These are phyloP conservation scores for Beauveria pseudobassiana DNA, from an alignment of 2,329 filamentous ascomycete genomes.

Conservation along the genomic window DNA sequence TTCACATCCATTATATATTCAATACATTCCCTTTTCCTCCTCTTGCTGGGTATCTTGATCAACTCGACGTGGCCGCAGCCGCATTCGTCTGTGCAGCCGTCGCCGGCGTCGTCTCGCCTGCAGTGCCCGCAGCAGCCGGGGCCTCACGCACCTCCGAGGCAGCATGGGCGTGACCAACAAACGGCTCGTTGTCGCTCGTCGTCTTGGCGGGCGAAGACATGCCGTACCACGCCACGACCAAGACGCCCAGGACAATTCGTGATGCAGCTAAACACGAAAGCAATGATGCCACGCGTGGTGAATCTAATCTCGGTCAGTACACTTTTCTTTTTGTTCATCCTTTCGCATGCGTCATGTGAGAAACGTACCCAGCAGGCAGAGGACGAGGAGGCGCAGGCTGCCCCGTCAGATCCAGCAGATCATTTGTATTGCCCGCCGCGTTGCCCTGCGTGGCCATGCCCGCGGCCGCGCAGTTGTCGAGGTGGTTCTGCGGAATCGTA, in stretches of 20 bases:
- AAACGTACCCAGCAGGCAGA: constrained; percentile 54
- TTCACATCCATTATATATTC: background rate
- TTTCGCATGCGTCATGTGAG: too few species aligned
- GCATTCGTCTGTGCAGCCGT: background rate
- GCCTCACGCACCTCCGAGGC: background rate
- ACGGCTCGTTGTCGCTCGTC: background rate
- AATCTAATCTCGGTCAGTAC: constrained; percentile 36
- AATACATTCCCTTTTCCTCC: background rate
- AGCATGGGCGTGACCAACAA: background rate
- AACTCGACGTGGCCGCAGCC: background rate
- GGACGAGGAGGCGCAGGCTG: constrained; percentile 47
- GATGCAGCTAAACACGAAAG: constrained; percentile 64
- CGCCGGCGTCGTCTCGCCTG: background rate
- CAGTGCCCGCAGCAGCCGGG: background rate
- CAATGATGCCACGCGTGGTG: constrained; percentile 62
- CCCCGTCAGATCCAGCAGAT: constrained; percentile 57
- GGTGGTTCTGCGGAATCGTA: constrained; percentile 51
- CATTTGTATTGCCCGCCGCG: constrained; percentile 61
- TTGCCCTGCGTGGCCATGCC: constrained; percentile 55
- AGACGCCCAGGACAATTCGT: constrained; percentile 60
- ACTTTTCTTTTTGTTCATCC: background rate
- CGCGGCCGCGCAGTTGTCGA: constrained; percentile 48
- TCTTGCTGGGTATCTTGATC: constrained; percentile 2
- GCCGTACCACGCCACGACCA: constrained; percentile 60
- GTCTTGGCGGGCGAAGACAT: constrained; percentile 23